phyloP scores from a whole-genome alignment of 257 asterid genomes.

The Echites panduratus region DNA sequence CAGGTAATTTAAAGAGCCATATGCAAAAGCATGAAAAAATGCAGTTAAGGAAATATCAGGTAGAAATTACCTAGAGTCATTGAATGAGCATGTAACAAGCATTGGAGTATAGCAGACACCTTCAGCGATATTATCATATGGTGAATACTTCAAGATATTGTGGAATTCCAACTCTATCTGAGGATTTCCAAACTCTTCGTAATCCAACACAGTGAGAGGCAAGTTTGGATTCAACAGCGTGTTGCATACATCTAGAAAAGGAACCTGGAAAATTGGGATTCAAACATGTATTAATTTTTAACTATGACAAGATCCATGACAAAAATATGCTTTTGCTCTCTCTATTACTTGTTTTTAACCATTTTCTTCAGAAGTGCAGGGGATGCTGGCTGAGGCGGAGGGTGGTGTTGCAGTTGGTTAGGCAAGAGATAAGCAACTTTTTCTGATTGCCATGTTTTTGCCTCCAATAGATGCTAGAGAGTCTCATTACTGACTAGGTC shows the following conservation, averaged over 20 bases:
- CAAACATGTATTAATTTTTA: background rate
- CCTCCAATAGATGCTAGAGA: background rate
- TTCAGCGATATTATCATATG: conserved; percentile 61
- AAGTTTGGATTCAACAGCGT: conserved; percentile 68
- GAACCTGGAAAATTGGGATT: conserved; percentile 46
- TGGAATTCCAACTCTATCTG: conserved; percentile 38
- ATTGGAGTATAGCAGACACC: conserved; percentile 69
- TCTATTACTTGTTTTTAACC: background rate
- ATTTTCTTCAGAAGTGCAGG: background rate
- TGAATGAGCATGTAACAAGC: conserved; percentile 74
- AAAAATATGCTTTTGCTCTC: background rate
- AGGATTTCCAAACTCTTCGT: conserved; percentile 93
- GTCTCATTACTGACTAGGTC: background rate
- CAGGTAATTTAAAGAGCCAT: background rate
- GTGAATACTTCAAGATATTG: conserved; percentile 68
- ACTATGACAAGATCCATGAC: background rate
- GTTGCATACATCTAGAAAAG: conserved; percentile 79
- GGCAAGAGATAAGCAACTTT: background rate
- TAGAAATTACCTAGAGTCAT: conserved; percentile 66
- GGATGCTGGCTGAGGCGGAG: no score
- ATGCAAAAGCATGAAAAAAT: background rate
- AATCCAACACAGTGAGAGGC: conserved; percentile 83
- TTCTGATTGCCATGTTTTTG: background rate
- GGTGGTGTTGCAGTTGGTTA: background rate
- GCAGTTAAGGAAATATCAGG: background rate